Evolutionary conservation across 2,329 filamentous ascomycete genomes (phyloP).

Genomic region (Scedosporium aurantiacum): DNA sequence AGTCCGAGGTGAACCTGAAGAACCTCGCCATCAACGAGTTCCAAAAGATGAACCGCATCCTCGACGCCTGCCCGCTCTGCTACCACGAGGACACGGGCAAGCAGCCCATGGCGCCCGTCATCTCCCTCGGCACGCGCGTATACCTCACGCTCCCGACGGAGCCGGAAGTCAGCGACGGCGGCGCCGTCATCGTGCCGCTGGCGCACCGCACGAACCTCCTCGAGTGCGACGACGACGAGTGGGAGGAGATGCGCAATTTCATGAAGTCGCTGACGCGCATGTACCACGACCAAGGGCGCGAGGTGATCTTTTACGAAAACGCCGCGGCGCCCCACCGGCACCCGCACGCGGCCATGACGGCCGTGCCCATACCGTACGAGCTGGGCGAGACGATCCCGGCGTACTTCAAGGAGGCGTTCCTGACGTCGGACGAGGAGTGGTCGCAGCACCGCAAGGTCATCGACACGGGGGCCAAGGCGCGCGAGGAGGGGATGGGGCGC

Average conservation of each 20-base stretch:
- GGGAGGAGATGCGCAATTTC: conserved; percentile 98
- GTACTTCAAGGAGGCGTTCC: conserved; percentile 90
- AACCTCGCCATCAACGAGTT: conserved; percentile 81
- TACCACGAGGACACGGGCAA: conserved; percentile 71
- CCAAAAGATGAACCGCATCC: conserved; percentile 74
- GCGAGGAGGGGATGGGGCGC: conserved; percentile 61
- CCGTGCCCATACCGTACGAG: conserved; percentile 77
- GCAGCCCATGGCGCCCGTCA: conserved; percentile 70
- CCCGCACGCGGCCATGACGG: conserved; percentile 75
- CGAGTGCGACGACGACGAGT: conserved; percentile 98
- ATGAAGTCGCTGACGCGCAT: conserved; percentile 93
- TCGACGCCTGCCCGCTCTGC: conserved; percentile 83
- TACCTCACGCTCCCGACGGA: conserved; percentile 84
- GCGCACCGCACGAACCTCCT: conserved; percentile 80
- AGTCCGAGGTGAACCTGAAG: conserved; percentile 77
- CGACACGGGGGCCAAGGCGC: conserved; percentile 60
- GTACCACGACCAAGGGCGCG: conserved; percentile 86
- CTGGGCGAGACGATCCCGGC: conserved; percentile 87
- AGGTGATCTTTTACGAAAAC: conserved; percentile 97
- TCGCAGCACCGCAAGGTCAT: conserved; percentile 91
- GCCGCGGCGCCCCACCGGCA: conserved; percentile 70
- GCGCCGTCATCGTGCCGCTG: conserved; percentile 80
- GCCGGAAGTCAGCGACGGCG: conserved; percentile 73
- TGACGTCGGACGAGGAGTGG: conserved; percentile 86
- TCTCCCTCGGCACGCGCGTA: conserved; percentile 75